Percentiles rank a stretch among this genome's conserved stretches.
Evolutionary conservation across 2,329 filamentous ascomycete species (phyloP).

Genomic region (Chalaropsis thielavioides): DNA sequence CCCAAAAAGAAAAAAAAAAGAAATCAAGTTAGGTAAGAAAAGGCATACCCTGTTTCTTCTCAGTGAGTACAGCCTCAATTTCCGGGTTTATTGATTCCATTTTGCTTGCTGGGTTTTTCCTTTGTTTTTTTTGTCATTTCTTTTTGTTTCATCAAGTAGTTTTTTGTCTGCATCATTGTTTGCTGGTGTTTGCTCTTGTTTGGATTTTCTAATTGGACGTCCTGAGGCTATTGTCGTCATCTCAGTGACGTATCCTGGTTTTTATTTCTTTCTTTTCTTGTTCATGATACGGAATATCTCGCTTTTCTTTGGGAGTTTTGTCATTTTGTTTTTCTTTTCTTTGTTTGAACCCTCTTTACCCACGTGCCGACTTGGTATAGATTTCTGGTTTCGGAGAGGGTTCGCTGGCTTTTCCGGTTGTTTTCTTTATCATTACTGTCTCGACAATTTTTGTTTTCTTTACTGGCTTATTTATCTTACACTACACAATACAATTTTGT

Average conservation of each 20-base stretch:
- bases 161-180: background rate
- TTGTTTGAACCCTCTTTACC: background rate
- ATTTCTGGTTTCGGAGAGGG: background rate
- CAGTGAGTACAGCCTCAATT: background rate
- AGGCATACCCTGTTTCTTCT: constrained; percentile 1
- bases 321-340: background rate
- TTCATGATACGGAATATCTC: background rate
- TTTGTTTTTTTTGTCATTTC: background rate
- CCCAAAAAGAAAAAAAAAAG: background rate
- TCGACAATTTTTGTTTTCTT: background rate
- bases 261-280: background rate
- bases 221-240: background rate
- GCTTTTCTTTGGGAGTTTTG: background rate
- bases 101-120: background rate
- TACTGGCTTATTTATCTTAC: constrained; percentile 6
- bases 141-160: background rate
- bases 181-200: background rate
- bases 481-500: constrained; percentile 6
- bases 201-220: background rate
- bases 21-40: background rate
- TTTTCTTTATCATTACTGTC: background rate
- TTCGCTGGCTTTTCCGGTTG: background rate
- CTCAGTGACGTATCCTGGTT: background rate
- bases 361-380: background rate
- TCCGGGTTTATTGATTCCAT: background rate